Conservation (phyloP, 495 filamentous ascomycete genomes). For the Xylaria curta region DNA sequence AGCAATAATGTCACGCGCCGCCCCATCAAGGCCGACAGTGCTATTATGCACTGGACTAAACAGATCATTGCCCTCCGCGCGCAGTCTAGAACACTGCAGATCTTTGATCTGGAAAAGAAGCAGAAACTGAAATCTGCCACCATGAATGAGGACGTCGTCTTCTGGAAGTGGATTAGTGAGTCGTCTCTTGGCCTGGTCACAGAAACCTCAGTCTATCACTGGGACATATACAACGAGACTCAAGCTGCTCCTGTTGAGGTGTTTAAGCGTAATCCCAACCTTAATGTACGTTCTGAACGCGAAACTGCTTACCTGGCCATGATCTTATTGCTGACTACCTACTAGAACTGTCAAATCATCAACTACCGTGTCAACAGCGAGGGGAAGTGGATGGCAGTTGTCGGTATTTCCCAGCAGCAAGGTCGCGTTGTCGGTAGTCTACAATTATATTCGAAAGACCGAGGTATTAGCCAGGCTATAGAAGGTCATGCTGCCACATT, state of each 20-base stretch:
- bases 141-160: conserved; percentile 96
- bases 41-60: conserved; percentile 97
- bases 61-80: conserved; percentile 97
- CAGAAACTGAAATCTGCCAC: conserved; percentile 91
- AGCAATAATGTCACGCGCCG: conserved; percentile 89
- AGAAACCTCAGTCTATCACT: conserved; percentile 90
- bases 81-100: conserved; percentile 89
- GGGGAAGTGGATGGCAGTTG: conserved; percentile 97
- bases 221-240: conserved; percentile 87
- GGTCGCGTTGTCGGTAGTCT: conserved; percentile 94
- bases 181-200: conserved; percentile 87
- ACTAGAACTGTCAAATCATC: conserved; percentile 94
- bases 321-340: conserved; percentile 29
- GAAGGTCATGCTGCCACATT: conserved; percentile 98
- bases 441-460: conserved; percentile 94
- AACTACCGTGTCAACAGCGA: conserved; percentile 97
- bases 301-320: not conserved
- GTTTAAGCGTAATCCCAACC: conserved; percentile 90
- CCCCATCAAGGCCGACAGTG: conserved; percentile 98
- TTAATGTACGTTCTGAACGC: conserved; percentile 65
- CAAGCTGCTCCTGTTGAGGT: conserved; percentile 83
- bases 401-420: conserved; percentile 92
- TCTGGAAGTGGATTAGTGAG: conserved; percentile 99
- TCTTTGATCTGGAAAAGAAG: conserved; percentile 91
- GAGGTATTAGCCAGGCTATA: conserved; percentile 96